Evolutionary conservation across 768 basidiomycete genomes (phyloP), one percentile per base, ranked within the genome.

Genomic region (Favolaschia claudopus): DNA sequence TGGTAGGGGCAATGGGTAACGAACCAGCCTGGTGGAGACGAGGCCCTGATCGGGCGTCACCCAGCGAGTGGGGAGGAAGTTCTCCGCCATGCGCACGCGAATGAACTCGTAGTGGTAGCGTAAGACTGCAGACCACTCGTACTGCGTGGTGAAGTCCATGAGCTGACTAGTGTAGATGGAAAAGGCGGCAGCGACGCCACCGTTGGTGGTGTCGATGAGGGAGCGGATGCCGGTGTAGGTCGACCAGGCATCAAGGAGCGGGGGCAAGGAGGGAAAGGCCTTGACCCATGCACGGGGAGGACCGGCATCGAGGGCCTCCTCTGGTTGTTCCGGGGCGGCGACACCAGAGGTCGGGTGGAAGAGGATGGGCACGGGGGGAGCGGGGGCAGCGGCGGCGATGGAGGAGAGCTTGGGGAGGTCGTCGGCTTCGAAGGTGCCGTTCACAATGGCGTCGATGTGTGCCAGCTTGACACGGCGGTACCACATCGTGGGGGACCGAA

Each of bases 51-150:
- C 42, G 24, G 52, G 52, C 32, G 28, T 53, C 5, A 25, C 36
- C 52, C 52, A 53, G 40, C 42, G 17, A 14, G 52, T 53, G 10
- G 42, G 42, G 17, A 24, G 52, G 25, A 53, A 53, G 33, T 53
- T 44, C 24, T 53, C 52, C 25, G 7, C 22, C 24, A 53, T 7
- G 17, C 52, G 52, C 24, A 53, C 25, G 42, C 40, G 20, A 15
- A 27, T 34, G 32, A 53, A 53, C 42, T 53, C 29, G 32, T 53
- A 53, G 29, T 44, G 52, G n/a, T 53, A 53, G 22, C n/a, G 52
- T 2, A 53, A 42, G 14, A 53, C 52, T 5, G 32, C 27, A 3
- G n/a, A 33, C 51, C 51, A 53, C 22, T 53, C 40, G 40, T 53
- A 53, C 51, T 53, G 40, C 3, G 40, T 53, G 14, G 51, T 33